phyloP scores from a whole-genome alignment of 441 rosid genomes.

The Erodium trifolium region DNA sequence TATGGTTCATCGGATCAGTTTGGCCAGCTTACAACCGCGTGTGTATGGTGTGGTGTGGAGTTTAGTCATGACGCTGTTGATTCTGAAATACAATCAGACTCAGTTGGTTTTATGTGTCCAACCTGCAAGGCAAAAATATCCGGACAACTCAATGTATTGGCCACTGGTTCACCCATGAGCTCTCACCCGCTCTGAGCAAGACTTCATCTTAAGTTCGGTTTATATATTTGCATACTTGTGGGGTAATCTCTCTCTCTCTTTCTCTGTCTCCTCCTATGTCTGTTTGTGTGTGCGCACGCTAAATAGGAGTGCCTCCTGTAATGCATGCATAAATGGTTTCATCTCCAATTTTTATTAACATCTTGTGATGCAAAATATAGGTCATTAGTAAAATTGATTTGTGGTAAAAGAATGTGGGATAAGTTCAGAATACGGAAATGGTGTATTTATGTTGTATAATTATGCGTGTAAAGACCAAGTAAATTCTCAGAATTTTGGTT shows the following conservation, averaged over 20 bases:
- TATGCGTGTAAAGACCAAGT: too few species aligned
- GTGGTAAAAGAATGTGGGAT: background rate
- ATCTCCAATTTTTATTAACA: background rate
- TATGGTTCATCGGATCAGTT: conserved; percentile 27
- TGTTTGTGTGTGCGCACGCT: too few species aligned
- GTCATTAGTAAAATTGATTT: background rate
- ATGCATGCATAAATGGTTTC: background rate
- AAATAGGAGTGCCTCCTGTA: background rate
- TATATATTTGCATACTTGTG: background rate
- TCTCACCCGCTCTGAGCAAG: conserved; percentile 1
- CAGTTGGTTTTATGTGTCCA: conserved; percentile 67
- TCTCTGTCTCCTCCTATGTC: too few species aligned
- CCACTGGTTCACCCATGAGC: conserved; percentile 18
- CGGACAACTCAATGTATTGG: conserved; percentile 31
- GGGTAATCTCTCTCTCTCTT: background rate
- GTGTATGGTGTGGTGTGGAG: conserved; percentile 66
- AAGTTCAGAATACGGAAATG: too few species aligned
- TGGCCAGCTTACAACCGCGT: conserved; percentile 30
- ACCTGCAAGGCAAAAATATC: conserved; percentile 59
- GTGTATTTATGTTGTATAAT: too few species aligned
- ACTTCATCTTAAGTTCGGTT: background rate
- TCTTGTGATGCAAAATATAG: background rate
- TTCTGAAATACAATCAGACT: conserved; percentile 46
- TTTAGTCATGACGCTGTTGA: conserved; percentile 46
- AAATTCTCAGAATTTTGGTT: too few species aligned